Base-by-base conservation (phyloP, 2,329 filamentous ascomycete species). In the Cladosporium sp. region DNA sequence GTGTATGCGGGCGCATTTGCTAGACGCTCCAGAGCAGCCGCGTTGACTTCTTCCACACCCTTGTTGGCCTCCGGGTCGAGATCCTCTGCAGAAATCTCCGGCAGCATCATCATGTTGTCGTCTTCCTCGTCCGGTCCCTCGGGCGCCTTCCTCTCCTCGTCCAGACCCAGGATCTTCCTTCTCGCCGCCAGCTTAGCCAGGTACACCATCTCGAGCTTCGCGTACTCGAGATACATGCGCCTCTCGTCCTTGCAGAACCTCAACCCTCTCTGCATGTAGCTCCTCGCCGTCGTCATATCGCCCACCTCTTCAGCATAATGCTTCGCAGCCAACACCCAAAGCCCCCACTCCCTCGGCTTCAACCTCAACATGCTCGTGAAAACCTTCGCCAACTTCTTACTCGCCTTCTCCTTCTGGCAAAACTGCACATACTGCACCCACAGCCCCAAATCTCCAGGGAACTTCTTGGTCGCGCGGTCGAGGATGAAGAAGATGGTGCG, bases 391-490 rank as follows among this genome's bases (percentile, higher is more conserved):
- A 89, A 77, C 73, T 87, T 87, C 75, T 87, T 87, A 75, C 84
- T 83, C 18, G 87, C 85, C 73, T 86, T 78, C 86, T 88, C 81
- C 70, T 87, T 86, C 72, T 88, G 85, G 18, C 92, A 89, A 77
- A 92, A 98, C 66, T 90, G 87, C 67, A 98, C 88, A 75, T 97
- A 97, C 74, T 93, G 91, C 78, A 91, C 88, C 95, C 95, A 99
- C 44, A 99, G 83, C 2, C 86, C 86, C 41, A 93, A 75, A 74
- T 92, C 92, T 3, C 92, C 92, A 1, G 92, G 90, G 75, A 97
- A 95, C 69, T 92, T 92, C 75, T 87, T 86, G 32, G 93, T 92
- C 24, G 88, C 93, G 69, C 95, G 89, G 72, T 97, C 93, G 71
- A 97, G 90, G 69, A 98, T 90, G 77, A 91, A 90, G 75, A 97